Conservation (phyloP, 805 yeast species). For the Suhomyces kilbournensis region DNA sequence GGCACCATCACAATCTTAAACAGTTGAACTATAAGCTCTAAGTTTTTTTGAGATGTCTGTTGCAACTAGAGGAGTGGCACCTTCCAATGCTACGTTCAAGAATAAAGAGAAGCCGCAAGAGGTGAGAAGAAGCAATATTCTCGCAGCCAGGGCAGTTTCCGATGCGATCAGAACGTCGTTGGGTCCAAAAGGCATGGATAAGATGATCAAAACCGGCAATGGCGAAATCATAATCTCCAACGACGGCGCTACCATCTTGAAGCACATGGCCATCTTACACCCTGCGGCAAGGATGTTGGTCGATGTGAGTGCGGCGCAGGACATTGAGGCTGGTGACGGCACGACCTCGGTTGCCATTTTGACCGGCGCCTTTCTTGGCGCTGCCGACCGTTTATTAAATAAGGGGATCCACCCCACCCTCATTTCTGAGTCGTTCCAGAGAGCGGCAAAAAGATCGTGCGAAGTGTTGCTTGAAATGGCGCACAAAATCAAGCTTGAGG, state of each 20-base stretch:
- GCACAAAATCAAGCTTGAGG: conserved; percentile 70
- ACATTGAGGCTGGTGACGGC: conserved; percentile 99
- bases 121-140: conserved; percentile 82
- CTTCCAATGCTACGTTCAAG: conserved; percentile 84
- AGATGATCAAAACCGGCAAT: conserved; percentile 91
- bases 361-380: conserved; percentile 91
- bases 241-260: conserved; percentile 95
- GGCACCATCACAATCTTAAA: neutral
- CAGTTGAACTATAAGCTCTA: neutral
- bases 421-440: conserved; percentile 89
- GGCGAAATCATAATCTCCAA: conserved; percentile 94
- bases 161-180: conserved; percentile 93
- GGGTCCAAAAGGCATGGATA: conserved; percentile 99
- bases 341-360: conserved; percentile 96
- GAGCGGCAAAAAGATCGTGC: conserved; percentile 80
- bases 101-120: conserved; percentile 95
- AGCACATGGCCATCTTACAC: conserved; percentile 97
- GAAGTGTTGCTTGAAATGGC: conserved; percentile 85
- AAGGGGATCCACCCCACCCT: conserved; percentile 95
- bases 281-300: conserved; percentile 98
- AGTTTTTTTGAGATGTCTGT: neutral
- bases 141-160: conserved; percentile 92
- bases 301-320: conserved; percentile 96
- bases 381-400: conserved; percentile 85
- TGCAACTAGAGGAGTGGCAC: conserved; percentile 23